These are phyloP conservation scores for Chlorokybus atmophyticus DNA, from an alignment of 139 green algal species.

Conservation along the genomic window DNA sequence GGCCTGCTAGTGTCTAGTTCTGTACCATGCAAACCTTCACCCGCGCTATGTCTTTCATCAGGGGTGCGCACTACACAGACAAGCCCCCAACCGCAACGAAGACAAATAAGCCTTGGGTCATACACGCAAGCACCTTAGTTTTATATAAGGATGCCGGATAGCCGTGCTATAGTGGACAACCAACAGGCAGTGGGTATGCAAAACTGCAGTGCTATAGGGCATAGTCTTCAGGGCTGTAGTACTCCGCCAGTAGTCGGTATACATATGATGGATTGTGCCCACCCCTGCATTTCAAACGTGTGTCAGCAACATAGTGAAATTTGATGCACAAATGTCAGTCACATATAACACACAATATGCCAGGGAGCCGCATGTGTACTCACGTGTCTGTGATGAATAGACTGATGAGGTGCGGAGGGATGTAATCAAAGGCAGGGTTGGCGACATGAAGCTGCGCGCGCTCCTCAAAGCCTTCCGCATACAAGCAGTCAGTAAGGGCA, in stretches of 20 bases:
- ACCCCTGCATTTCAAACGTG: constrained; percentile 30
- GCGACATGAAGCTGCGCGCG: constrained; percentile 45
- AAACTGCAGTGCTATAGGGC: too few species aligned
- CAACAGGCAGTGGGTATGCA: too few species aligned
- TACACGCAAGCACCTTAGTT: too few species aligned
- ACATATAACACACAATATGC: not conserved
- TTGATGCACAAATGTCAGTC: not conserved
- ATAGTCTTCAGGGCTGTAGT: constrained; percentile 52
- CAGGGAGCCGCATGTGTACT: too few species aligned
- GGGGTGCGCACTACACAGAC: too few species aligned
- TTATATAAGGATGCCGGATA: too few species aligned
- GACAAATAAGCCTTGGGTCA: too few species aligned
- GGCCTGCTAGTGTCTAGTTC: too few species aligned
- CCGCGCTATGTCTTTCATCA: too few species aligned
- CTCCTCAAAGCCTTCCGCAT: not conserved
- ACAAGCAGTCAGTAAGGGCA: constrained; percentile 9
- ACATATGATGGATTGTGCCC: constrained; percentile 66
- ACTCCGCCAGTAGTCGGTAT: constrained; percentile 74
- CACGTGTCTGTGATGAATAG: constrained; percentile 39
- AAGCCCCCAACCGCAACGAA: too few species aligned
- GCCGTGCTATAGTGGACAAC: too few species aligned
- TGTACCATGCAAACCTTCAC: too few species aligned
- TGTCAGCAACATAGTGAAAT: not conserved
- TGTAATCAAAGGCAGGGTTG: constrained; percentile 87
- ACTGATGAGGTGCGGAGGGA: constrained; percentile 70